Conservation (phyloP, 139 green algal genomes). For the Tetradesmus obliquus region DNA sequence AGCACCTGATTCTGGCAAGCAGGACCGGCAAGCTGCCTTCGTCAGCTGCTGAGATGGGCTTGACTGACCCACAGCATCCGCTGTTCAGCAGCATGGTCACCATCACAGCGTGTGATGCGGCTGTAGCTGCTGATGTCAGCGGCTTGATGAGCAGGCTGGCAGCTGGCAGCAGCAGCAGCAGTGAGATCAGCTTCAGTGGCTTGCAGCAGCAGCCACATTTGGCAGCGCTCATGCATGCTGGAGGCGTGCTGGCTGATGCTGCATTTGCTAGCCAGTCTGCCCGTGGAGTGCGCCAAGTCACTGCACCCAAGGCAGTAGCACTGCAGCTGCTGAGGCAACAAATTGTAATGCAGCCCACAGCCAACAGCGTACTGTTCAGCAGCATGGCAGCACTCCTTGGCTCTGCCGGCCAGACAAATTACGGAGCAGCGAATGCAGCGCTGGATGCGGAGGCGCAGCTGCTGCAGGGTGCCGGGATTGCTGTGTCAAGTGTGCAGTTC, state of each 20-base stretch:
- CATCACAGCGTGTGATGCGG: slow-evolving; percentile 26
- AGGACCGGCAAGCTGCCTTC: slow-evolving; percentile 56
- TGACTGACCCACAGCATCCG: slow-evolving; percentile 1
- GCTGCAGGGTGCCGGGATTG: slow-evolving; percentile 29
- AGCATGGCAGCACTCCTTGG: slow-evolving; percentile 82
- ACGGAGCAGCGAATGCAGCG: slow-evolving; percentile 65
- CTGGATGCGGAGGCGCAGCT: slow-evolving; percentile 35
- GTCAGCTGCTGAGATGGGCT: background rate
- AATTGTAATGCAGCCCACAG: slow-evolving; percentile 25
- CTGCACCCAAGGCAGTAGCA: slow-evolving; percentile 69
- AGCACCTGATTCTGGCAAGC: slow-evolving; percentile 56
- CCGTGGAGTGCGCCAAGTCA: slow-evolving; percentile 39
- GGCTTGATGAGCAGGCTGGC: background rate
- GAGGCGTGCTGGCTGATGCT: slow-evolving; percentile 72
- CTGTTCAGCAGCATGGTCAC: slow-evolving; percentile 47
- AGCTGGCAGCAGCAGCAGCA: background rate
- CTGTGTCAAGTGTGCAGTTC: slow-evolving; percentile 71
- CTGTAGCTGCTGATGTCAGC: background rate
- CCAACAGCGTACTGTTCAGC: slow-evolving; percentile 73
- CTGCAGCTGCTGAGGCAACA: slow-evolving; percentile 37
- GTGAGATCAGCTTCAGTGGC: background rate
- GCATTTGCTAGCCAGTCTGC: slow-evolving; percentile 57
- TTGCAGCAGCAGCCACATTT: slow-evolving; percentile 10
- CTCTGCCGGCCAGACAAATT: slow-evolving; percentile 76
- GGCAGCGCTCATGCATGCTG: slow-evolving; percentile 62